Conservation (phyloP, 164 flowering plant species). For the Piper betle region DNA sequence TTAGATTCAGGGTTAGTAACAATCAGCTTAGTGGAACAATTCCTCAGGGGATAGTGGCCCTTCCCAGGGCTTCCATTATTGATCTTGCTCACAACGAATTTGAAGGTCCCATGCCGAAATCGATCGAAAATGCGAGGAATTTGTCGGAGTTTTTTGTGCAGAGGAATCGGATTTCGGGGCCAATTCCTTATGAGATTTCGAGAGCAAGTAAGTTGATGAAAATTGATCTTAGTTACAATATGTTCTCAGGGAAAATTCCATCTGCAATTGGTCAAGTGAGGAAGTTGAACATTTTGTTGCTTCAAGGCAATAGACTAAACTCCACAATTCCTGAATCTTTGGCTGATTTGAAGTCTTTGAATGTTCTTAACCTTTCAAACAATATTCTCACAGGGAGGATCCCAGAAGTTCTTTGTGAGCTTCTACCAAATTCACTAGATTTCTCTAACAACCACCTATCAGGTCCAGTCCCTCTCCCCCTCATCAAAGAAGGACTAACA, state of each 20-base stretch:
- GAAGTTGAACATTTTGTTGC: constrained; percentile 51
- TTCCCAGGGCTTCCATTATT: constrained; percentile 67
- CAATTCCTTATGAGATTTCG: constrained; percentile 61
- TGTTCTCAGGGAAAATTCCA: constrained; percentile 69
- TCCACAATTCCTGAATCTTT: constrained; percentile 66
- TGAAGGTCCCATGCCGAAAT: constrained; percentile 35
- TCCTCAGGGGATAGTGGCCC: constrained; percentile 50
- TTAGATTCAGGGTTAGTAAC: constrained; percentile 64
- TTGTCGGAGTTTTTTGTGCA: constrained; percentile 67
- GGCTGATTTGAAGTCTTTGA: constrained; percentile 52
- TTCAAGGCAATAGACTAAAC: constrained; percentile 55
- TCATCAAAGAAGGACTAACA: constrained; percentile 42
- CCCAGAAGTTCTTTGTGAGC: constrained; percentile 46
- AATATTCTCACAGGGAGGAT: constrained; percentile 61
- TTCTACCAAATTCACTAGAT: constrained; percentile 71
- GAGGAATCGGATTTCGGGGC: constrained; percentile 58
- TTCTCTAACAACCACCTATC: constrained; percentile 65
- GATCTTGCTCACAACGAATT: constrained; percentile 54
- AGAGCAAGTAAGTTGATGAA: constrained; percentile 54
- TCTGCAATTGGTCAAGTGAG: constrained; percentile 46
- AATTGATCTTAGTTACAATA: constrained; percentile 72
- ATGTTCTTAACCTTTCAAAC: constrained; percentile 76
- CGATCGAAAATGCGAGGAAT: constrained; percentile 46
- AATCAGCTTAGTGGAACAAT: constrained; percentile 50
- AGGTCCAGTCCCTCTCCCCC: constrained; percentile 61